A percentile compares a stretch with the other conserved stretches of the same genome.
phyloP scores from a whole-genome alignment of 106 monocot species.

The Dendrobium chrysotoxum region DNA sequence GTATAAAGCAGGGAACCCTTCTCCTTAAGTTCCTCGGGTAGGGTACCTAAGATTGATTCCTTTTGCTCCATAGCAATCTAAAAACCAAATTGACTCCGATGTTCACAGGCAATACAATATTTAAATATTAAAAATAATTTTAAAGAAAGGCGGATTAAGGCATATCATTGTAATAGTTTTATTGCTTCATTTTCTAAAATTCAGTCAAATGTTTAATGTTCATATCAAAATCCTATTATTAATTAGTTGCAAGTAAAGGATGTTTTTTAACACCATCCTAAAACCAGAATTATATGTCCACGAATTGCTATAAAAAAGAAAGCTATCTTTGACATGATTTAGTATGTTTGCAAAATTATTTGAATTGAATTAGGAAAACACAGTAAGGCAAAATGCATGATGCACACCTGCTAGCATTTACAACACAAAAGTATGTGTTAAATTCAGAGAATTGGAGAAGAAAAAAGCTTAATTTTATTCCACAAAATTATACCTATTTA shows the following conservation, averaged over 20 bases:
- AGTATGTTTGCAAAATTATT: neutral
- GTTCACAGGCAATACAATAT: neutral
- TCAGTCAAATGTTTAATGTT: neutral
- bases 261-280: neutral
- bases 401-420: neutral
- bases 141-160: neutral
- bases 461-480: too few relatives aligned
- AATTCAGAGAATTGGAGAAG: too few relatives aligned
- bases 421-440: too few relatives aligned
- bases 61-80: slow-evolving; percentile 75
- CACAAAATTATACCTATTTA: too few relatives aligned
- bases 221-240: neutral
- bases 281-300: neutral
- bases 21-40: slow-evolving; percentile 55
- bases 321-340: neutral
- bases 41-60: slow-evolving; percentile 50
- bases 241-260: neutral
- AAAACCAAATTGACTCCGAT: slow-evolving; percentile 1
- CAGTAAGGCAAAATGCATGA: neutral
- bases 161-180: neutral
- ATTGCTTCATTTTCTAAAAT: neutral
- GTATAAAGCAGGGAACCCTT: slow-evolving; percentile 58
- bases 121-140: neutral
- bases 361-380: neutral
- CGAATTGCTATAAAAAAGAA: neutral